phyloP scores from a whole-genome alignment of 164 flowering plant genomes.

The Dillenia suffruticosa region DNA sequence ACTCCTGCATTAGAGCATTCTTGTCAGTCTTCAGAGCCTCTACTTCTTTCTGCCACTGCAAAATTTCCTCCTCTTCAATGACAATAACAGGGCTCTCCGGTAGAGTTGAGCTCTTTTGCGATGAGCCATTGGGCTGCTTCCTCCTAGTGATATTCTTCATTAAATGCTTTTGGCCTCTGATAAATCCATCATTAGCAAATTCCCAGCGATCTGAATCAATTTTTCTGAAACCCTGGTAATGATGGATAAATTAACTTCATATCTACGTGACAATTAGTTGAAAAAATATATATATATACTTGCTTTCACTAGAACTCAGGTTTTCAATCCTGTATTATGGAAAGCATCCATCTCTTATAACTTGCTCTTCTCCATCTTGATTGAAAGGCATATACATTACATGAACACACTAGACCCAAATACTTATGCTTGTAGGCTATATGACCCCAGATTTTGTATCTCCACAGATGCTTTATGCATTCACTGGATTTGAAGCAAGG shows the following conservation, averaged over 20 bases:
- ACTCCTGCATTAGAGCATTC: slow-evolving; percentile 57
- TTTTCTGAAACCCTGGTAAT: slow-evolving; percentile 68
- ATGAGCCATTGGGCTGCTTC: slow-evolving; percentile 35
- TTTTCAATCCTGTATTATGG: not conserved
- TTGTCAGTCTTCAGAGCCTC: slow-evolving; percentile 63
- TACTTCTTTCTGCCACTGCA: slow-evolving; percentile 47
- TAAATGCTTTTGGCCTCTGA: slow-evolving; percentile 63
- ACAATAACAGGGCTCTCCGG: slow-evolving; percentile 19
- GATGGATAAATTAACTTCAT: not conserved
- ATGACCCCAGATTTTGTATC: no score
- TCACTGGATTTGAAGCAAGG: no score
- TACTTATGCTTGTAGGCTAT: no score
- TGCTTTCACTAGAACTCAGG: not conserved
- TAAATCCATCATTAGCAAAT: slow-evolving; percentile 60
- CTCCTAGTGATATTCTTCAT: slow-evolving; percentile 53
- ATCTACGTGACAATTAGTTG: not conserved
- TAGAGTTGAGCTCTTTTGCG: slow-evolving; percentile 27
- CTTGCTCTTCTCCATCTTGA: not conserved
- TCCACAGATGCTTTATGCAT: no score
- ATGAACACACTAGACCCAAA: no score
- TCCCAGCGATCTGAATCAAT: slow-evolving; percentile 66
- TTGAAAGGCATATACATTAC: not conserved
- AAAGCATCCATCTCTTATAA: not conserved
- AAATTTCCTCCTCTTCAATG: slow-evolving; percentile 23
- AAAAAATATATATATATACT: not conserved